Percentiles rank a stretch among this genome's conserved stretches.
Conservation (phyloP, 2,329 filamentous ascomycete species). For the Talaromyces sp. region DNA sequence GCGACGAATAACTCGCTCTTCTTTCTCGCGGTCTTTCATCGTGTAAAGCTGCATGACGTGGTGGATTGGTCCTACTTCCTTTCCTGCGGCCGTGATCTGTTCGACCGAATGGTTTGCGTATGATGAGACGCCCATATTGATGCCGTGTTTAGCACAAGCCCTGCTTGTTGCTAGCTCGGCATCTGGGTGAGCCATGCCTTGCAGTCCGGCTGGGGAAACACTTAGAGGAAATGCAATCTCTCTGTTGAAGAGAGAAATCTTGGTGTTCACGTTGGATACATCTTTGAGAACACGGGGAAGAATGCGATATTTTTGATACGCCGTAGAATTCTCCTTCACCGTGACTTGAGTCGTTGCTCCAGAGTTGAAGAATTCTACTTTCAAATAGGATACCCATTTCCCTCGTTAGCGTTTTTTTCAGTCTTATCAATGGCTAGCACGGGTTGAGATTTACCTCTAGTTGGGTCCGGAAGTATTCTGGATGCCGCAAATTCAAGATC, state of each 20-base stretch:
- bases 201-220: slow-evolving; percentile 58
- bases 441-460: slow-evolving; percentile 13
- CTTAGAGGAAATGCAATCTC: slow-evolving; percentile 54
- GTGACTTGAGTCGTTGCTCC: slow-evolving; percentile 46
- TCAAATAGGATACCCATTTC: slow-evolving; percentile 13
- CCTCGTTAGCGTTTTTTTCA: slow-evolving; percentile 1
- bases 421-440: neutral
- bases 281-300: slow-evolving; percentile 49
- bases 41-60: slow-evolving; percentile 32
- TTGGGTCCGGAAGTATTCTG: slow-evolving; percentile 8
- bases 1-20: slow-evolving; percentile 31
- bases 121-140: slow-evolving; percentile 54
- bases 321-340: slow-evolving; percentile 55
- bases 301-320: slow-evolving; percentile 54
- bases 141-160: slow-evolving; percentile 45
- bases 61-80: slow-evolving; percentile 18
- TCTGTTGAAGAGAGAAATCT: slow-evolving; percentile 47
- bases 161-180: slow-evolving; percentile 56
- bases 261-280: slow-evolving; percentile 47
- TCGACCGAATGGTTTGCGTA: slow-evolving; percentile 52
- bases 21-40: slow-evolving; percentile 27
- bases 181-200: slow-evolving; percentile 55
- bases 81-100: slow-evolving; percentile 45
- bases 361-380: slow-evolving; percentile 58
- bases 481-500: slow-evolving; percentile 21